A percentile compares a stretch with the other conserved stretches of the same genome.
phyloP scores from a whole-genome alignment of 1,139 yeast genomes.

The Pneumocystis sp. region DNA sequence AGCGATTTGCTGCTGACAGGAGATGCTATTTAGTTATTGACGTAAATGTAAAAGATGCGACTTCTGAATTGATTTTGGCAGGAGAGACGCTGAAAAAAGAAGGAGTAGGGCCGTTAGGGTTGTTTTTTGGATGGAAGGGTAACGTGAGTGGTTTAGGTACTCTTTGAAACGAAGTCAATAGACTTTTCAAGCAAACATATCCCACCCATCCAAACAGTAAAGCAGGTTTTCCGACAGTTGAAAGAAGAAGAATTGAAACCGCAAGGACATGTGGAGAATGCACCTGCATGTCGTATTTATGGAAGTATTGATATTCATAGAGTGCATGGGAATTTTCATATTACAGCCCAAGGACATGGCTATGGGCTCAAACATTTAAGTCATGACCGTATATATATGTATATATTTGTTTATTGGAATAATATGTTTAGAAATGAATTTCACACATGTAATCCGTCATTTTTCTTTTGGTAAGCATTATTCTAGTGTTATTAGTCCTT shows the following conservation, averaged over 20 bases:
- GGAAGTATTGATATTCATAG: conserved; percentile 80
- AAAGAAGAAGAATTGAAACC: background rate
- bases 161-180: background rate
- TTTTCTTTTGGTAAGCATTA: conserved; percentile 82
- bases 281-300: conserved; percentile 75
- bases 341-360: conserved; percentile 62
- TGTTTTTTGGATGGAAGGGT: no score
- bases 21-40: conserved; percentile 30
- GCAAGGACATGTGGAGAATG: conserved; percentile 15
- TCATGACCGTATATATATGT: conserved; percentile 3
- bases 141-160: background rate
- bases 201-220: background rate
- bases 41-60: conserved; percentile 62
- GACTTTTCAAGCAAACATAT: background rate
- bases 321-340: conserved; percentile 72
- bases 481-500: conserved; percentile 73
- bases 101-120: background rate
- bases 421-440: conserved; percentile 38
- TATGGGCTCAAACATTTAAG: conserved; percentile 21
- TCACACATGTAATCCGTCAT: conserved; percentile 74
- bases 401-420: background rate
- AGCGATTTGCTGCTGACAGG: background rate
- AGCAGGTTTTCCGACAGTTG: background rate
- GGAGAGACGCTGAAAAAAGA: conserved; percentile 46
- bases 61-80: conserved; percentile 66